Conservation (phyloP, 1,284 basidiomycete species). For the Albatrellus sp. region DNA sequence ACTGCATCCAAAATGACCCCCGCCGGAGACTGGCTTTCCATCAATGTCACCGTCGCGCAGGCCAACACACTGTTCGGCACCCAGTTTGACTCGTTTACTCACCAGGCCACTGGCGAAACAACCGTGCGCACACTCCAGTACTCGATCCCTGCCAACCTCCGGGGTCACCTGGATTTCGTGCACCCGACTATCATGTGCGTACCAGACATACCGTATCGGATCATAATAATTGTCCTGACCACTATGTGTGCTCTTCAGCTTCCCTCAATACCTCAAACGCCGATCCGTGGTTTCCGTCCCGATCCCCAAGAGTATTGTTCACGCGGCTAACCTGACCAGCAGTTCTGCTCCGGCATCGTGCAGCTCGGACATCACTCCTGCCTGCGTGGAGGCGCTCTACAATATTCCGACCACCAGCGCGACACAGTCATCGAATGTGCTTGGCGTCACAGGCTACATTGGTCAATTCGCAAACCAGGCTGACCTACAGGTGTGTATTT, state of each 20-base stretch:
- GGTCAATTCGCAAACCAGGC: slow-evolving; percentile 14
- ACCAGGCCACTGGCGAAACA: slow-evolving; percentile 18
- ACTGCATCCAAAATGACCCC: slow-evolving; percentile 15
- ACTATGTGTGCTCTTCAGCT: neutral
- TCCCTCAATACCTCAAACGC: neutral
- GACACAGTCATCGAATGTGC: slow-evolving; percentile 8
- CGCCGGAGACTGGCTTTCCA: slow-evolving; percentile 13
- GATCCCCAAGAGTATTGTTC: neutral
- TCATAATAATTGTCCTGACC: neutral
- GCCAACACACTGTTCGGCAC: slow-evolving; percentile 22
- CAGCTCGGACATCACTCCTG: slow-evolving; percentile 10
- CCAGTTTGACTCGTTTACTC: slow-evolving; percentile 22
- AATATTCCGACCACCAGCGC: slow-evolving; percentile 15
- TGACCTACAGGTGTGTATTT: slow-evolving; percentile 8
- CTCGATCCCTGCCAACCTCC: slow-evolving; percentile 21
- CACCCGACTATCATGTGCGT: slow-evolving; percentile 17
- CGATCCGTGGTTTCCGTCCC: neutral
- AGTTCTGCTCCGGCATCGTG: slow-evolving; percentile 3
- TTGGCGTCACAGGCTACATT: slow-evolving; percentile 16
- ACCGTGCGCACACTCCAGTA: slow-evolving; percentile 24
- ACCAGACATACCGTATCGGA: neutral
- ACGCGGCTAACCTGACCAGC: neutral
- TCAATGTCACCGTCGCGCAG: slow-evolving; percentile 16
- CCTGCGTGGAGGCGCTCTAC: slow-evolving; percentile 16
- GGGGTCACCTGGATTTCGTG: slow-evolving; percentile 21